phyloP scores from a whole-genome alignment of 1,139 yeast genomes.

The Hyphopichia buzzinii region DNA sequence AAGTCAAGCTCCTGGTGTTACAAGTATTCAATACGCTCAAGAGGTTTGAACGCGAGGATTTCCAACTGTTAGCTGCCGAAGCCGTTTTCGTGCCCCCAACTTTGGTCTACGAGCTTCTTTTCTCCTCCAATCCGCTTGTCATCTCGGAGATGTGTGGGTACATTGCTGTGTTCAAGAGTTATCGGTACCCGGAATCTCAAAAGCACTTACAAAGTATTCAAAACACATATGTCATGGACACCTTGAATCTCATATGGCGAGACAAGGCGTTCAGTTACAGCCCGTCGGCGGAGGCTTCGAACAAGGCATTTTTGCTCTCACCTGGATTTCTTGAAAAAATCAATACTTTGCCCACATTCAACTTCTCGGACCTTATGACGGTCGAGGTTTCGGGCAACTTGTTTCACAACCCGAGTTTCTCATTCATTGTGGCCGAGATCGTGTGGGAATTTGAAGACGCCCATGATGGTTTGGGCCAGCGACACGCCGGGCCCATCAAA shows the following conservation, averaged over 20 bases:
- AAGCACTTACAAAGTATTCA: conserved; percentile 35
- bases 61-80: conserved; percentile 4
- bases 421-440: conserved; percentile 42
- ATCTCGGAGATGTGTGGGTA: conserved; percentile 50
- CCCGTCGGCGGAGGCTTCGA: conserved; percentile 14
- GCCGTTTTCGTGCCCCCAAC: conserved; percentile 37
- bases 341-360: conserved; percentile 30
- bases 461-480: conserved; percentile 18
- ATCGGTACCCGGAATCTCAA: conserved; percentile 14
- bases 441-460: conserved; percentile 50
- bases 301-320: conserved; percentile 42
- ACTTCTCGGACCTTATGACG: conserved; percentile 19
- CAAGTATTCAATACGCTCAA: conserved; percentile 11
- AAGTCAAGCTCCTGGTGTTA: conserved; percentile 8
- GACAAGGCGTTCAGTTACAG: conserved; percentile 29
- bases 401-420: conserved; percentile 55
- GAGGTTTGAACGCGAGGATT: conserved; percentile 7
- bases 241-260: conserved; percentile 64
- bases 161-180: conserved; percentile 42
- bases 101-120: conserved; percentile 33
- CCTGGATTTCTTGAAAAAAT: conserved; percentile 34
- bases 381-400: conserved; percentile 46
- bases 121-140: conserved; percentile 40
- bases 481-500: conserved; percentile 49
- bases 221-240: conserved; percentile 57